phyloP scores from a whole-genome alignment of 768 basidiomycete genomes.

The Lactarius evosmus region DNA sequence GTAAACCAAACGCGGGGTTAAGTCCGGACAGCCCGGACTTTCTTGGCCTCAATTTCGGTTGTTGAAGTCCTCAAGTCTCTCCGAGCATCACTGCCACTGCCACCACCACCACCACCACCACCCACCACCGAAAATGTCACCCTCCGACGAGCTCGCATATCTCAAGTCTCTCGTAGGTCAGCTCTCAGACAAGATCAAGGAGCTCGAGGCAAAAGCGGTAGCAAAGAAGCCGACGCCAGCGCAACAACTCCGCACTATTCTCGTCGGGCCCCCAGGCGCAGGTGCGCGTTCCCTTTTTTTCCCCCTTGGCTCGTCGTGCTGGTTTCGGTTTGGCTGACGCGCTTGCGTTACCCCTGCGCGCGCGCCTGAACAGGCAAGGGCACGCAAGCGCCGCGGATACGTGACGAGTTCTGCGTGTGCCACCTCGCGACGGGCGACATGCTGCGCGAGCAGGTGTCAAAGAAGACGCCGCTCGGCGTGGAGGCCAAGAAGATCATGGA shows the following conservation, averaged over 20 bases:
- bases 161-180: constrained; percentile 90
- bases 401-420: constrained; percentile 91
- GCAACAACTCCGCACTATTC: constrained; percentile 82
- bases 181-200: constrained; percentile 83
- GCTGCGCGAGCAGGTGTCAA: constrained; percentile 88
- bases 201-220: constrained; percentile 66
- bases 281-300: constrained; percentile 49
- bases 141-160: constrained; percentile 82
- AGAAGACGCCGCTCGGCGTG: constrained; percentile 83
- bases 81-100: not conserved
- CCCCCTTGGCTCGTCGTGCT: not conserved
- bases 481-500: constrained; percentile 99
- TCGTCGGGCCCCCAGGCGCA: constrained; percentile 96
- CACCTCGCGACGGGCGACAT: constrained; percentile 99
- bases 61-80: not conserved
- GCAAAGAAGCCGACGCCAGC: constrained; percentile 52
- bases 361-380: constrained; percentile 90
- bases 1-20: not conserved
- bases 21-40: not conserved
- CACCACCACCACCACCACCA: not conserved
- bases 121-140: constrained; percentile 47
- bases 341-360: too few species aligned
- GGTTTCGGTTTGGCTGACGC: not conserved
- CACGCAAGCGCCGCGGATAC: constrained; percentile 93
- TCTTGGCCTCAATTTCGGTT: not conserved